Conservation (phyloP, 495 filamentous ascomycete genomes). For the Lepraria neglecta region DNA sequence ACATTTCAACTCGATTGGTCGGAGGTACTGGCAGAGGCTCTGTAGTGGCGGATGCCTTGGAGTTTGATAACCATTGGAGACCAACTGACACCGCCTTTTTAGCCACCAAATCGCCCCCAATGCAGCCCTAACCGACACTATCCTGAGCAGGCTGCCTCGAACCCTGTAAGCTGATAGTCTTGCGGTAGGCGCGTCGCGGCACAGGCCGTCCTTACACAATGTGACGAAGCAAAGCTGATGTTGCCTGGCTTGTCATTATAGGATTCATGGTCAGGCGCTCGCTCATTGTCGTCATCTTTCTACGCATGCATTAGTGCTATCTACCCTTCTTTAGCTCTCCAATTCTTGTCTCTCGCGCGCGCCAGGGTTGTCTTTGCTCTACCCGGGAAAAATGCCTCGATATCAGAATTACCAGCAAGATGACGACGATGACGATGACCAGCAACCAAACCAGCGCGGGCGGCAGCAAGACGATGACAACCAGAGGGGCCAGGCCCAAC, state of each 20-base stretch:
- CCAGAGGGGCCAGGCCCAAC: neutral
- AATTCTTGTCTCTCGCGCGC: neutral
- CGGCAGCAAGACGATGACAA: slow-evolving; percentile 7
- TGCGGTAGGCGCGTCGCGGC: neutral
- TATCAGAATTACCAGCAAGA: slow-evolving; percentile 5
- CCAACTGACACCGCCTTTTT: neutral
- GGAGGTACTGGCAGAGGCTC: neutral
- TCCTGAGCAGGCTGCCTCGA: neutral
- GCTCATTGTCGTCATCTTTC: neutral
- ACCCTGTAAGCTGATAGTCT: neutral
- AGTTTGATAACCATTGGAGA: neutral
- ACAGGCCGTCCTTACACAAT: neutral
- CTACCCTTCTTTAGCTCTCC: neutral
- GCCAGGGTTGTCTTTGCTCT: neutral
- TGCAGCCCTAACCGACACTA: neutral
- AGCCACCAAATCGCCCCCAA: neutral
- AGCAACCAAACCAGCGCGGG: slow-evolving; percentile 3
- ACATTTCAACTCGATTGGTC: neutral
- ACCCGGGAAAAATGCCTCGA: slow-evolving; percentile 3
- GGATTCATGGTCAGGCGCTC: neutral
- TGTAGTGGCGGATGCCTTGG: neutral
- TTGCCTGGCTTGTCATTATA: too few species aligned
- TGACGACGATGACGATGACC: neutral
- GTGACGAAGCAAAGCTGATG: neutral
- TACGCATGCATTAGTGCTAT: neutral